Base-by-base conservation (phyloP, 768 basidiomycete species). In the Leccinum fibrillosum region DNA sequence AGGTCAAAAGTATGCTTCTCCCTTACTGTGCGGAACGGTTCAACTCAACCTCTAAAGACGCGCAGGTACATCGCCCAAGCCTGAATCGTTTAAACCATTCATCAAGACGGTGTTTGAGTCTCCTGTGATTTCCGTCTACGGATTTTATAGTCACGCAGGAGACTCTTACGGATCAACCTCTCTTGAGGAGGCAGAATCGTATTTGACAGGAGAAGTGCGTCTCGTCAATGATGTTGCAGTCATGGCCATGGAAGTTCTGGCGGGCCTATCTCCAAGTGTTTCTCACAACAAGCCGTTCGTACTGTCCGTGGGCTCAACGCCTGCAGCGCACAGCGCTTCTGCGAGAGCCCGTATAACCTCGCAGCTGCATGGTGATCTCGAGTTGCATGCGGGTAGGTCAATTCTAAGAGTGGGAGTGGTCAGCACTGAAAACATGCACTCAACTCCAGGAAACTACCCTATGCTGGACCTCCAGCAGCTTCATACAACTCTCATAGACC, bases 251-350 rank as follows among this genome's bases (percentile, higher is more conserved):
- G 75, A 77, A 39, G 70, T 82, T 52, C 72, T 86, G 30, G 68
- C 75, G 9, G 65, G 67, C 37, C 74, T 76, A 13, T 66, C 74
- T 12, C 68, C 72, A 39, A 67, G 61, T n/a, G 51, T 57, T 5
- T 57, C 68, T 42, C 71, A 78, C 54, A 74, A 76, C 6, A 71
- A 76, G 37, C 79, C 82, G 5, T 92, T 89, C 64, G 80, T 90
- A 2, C 74, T 94, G 35, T 88, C 89, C 2, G 86, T 94, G 2
- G 92, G 92, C 21, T 88, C 91, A n/a, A 94, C 92, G 2, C 92
- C 92, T 2, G 86, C 92, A 2, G 92, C 92, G 0, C 89, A 93
- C 67, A 87, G 88, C 10, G 90, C 88, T 12, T 83, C 80, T 30
- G 74, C 79, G 23, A 82, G 79, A 63, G 77, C 77, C 19, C 69